These are phyloP conservation scores for Pseudopyricularia cyperi DNA, from an alignment of 2,329 filamentous ascomycete genomes.

Conservation along the genomic window DNA sequence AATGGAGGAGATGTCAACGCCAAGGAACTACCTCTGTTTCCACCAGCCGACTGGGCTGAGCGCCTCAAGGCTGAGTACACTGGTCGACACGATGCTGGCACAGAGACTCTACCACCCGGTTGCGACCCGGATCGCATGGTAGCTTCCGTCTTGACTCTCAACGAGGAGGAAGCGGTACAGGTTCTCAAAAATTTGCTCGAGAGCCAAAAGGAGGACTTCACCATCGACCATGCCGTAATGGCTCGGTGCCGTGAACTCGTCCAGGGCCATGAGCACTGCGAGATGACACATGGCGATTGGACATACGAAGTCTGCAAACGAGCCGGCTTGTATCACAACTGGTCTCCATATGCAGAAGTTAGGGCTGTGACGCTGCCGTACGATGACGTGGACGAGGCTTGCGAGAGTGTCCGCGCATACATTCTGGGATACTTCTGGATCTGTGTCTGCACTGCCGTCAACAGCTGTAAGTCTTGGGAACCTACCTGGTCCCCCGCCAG, in stretches of 20 bases:
- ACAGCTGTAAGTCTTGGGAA: slow-evolving; percentile 13
- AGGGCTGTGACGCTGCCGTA: slow-evolving; percentile 23
- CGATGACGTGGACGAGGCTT: slow-evolving; percentile 20
- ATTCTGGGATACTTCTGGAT: slow-evolving; percentile 26
- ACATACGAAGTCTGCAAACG: slow-evolving; percentile 12
- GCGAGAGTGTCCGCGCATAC: slow-evolving; percentile 28
- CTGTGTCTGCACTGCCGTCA: slow-evolving; percentile 23
- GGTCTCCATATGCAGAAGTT: slow-evolving; percentile 27
- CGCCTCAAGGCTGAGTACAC: slow-evolving; percentile 3
- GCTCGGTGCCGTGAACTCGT: slow-evolving; percentile 10
- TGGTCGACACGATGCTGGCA: neutral
- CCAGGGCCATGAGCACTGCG: slow-evolving; percentile 12
- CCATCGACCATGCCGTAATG: slow-evolving; percentile 12
- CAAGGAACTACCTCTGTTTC: neutral
- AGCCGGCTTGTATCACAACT: slow-evolving; percentile 13
- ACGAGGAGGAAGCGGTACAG: neutral
- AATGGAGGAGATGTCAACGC: neutral
- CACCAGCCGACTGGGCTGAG: slow-evolving; percentile 1
- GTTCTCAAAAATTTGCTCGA: slow-evolving; percentile 7
- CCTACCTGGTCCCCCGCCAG: neutral
- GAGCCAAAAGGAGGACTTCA: slow-evolving; percentile 14
- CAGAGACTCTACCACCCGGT: slow-evolving; percentile 1
- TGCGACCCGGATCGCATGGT: slow-evolving; percentile 1
- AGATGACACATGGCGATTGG: slow-evolving; percentile 15
- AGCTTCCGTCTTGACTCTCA: neutral